A percentile compares a stretch with the other conserved stretches of the same genome.
These are phyloP conservation scores for Pseudocercospora fuligena DNA, from an alignment of 2,329 filamentous ascomycete genomes.

Conservation along the genomic window DNA sequence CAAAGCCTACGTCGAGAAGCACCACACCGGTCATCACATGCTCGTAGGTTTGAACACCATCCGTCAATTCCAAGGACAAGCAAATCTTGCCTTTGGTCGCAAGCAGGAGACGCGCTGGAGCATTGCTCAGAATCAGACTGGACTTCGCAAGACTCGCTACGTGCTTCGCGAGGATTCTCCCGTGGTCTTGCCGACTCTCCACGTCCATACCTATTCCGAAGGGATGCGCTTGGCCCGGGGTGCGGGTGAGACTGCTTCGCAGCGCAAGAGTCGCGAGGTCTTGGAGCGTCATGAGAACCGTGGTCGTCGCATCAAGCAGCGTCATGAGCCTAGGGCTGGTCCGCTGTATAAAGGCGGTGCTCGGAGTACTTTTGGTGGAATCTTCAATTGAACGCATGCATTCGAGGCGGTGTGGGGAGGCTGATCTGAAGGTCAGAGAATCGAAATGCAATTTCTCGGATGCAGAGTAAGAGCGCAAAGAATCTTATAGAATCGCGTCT, in stretches of 20 bases:
- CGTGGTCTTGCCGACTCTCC: neutral
- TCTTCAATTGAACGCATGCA: neutral
- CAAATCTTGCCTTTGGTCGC: conserved; percentile 15
- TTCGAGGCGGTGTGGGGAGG: no score
- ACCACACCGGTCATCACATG: neutral
- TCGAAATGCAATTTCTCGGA: no score
- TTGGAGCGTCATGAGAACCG: conserved; percentile 12
- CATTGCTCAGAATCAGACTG: conserved; percentile 1
- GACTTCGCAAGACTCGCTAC: neutral
- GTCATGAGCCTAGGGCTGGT: neutral
- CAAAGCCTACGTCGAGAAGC: conserved; percentile 14
- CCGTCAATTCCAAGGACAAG: neutral
- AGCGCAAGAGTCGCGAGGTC: conserved; percentile 20
- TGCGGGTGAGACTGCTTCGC: conserved; percentile 14
- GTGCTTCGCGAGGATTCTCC: conserved; percentile 5
- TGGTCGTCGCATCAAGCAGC: neutral
- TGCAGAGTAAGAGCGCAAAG: no score
- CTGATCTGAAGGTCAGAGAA: no score
- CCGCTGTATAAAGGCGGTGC: neutral
- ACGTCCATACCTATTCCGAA: neutral
- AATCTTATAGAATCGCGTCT: no score
- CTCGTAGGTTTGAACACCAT: conserved; percentile 8
- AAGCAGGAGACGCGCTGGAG: conserved; percentile 16
- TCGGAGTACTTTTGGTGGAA: no score
- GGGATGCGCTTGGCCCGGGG: conserved; percentile 4